Base-by-base conservation (phyloP, 345 rosid genomes). In the Turritis glabra region DNA sequence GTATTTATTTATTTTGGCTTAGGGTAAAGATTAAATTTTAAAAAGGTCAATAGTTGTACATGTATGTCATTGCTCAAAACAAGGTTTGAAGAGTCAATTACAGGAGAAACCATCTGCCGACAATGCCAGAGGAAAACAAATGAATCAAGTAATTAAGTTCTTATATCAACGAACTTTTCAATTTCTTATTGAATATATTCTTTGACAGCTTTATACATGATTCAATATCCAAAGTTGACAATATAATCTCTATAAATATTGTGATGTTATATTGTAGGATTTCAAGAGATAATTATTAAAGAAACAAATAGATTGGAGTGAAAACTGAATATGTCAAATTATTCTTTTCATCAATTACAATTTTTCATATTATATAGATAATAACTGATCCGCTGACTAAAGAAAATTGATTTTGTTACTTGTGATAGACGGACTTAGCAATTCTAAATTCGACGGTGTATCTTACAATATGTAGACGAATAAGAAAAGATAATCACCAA, bases 141-240 rank as follows among this genome's bases (percentile, higher is more conserved):
- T 46, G 7, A 74, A 23, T 13, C 29, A 12, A 64, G n/a, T n/a
- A n/a, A n/a, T n/a, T 37, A 18, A 32, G 18, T 32, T 64, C 37
- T 52, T 38, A 15, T 30, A 15, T 43, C 37, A 22, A 21, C 25
- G 7, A 73, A 30, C 27, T 73, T 21, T 21, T 43, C 46, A 22
- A 15, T 1, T 35, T 46, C 33, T 37, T 22, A 5, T 2, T 32
- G 3, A 35, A 32, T 37, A 12, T 33, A 56, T 25, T 25, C 10
- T 1, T 35, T 26, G 67, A 21, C 54, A 58, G 68, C 54, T 67
- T 19, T 27, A n/a, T 22, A 50, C 35, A 38, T 57, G 66, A 46
- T 46, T 13, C 26, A 46, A 22, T 5, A 56, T 74, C 41, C 23
- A 43, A 74, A 65, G 13, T 65, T 65, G 78, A 74, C 78, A 27